phyloP scores from a whole-genome alignment of 805 yeast species.

The Candida methanosorbosa region DNA sequence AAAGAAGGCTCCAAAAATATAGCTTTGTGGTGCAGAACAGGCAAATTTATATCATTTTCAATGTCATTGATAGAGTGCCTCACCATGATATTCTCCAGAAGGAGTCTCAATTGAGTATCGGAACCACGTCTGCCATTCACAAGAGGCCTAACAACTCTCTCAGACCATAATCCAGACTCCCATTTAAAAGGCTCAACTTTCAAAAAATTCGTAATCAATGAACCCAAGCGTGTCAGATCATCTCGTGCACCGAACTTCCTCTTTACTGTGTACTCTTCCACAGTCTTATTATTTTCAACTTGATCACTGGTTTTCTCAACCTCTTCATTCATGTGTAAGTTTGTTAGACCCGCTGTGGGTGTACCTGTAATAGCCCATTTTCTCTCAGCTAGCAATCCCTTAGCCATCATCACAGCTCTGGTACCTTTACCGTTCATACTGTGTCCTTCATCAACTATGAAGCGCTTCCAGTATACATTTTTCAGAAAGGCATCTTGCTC shows the following conservation, averaged over 20 bases:
- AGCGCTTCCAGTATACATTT: constrained; percentile 53
- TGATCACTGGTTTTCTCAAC: constrained; percentile 6
- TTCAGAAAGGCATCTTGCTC: constrained; percentile 27
- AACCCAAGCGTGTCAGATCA: constrained; percentile 48
- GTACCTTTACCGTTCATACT: constrained; percentile 46
- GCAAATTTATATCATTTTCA: constrained; percentile 46
- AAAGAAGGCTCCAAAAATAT: constrained; percentile 53
- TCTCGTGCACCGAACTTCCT: constrained; percentile 41
- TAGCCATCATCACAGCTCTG: constrained; percentile 40
- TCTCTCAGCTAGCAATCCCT: constrained; percentile 44
- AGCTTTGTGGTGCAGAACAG: constrained; percentile 50
- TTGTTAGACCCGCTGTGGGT: constrained; percentile 64
- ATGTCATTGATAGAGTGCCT: constrained; percentile 49
- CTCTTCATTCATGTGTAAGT: constrained; percentile 36
- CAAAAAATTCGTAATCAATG: constrained; percentile 42
- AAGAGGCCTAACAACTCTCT: constrained; percentile 40
- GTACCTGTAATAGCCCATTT: constrained; percentile 74
- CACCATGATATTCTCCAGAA: constrained; percentile 42
- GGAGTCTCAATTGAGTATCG: constrained; percentile 27
- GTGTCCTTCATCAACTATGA: constrained; percentile 74
- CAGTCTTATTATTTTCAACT: background rate
- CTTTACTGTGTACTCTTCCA: constrained; percentile 34
- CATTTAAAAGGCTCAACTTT: constrained; percentile 50
- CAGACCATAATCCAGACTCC: constrained; percentile 38
- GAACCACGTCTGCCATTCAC: constrained; percentile 31